Percentiles rank a stretch among this genome's conserved stretches.
phyloP scores from a whole-genome alignment of 768 basidiomycete species.

The Mycena latifolia region DNA sequence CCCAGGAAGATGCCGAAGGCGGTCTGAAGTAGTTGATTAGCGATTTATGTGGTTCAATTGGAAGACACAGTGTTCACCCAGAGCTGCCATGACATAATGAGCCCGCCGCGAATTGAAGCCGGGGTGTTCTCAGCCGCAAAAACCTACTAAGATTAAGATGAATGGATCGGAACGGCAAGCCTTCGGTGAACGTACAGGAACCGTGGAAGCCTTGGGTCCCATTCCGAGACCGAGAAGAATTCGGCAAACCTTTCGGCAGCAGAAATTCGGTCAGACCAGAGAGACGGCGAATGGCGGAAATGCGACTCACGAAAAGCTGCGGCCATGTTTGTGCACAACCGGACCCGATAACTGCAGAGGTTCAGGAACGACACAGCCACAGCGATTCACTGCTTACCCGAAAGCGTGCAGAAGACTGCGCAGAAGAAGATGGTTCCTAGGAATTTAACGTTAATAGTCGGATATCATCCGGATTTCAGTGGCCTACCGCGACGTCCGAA shows the following conservation, averaged over 20 bases:
- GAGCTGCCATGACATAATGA: constrained; percentile 84
- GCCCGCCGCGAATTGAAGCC: constrained; percentile 74
- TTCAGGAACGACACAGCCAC: too few species aligned
- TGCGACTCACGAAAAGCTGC: constrained; percentile 48
- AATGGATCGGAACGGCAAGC: too few species aligned
- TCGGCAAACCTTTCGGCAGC: constrained; percentile 3
- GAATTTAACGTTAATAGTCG: too few species aligned
- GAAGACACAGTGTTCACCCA: constrained; percentile 48
- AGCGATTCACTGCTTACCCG: too few species aligned
- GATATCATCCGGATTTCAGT: too few species aligned
- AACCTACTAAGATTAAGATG: background rate
- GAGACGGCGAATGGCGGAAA: constrained; percentile 1
- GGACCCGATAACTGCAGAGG: constrained; percentile 43
- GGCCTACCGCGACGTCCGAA: constrained; percentile 57
- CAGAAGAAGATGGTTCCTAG: constrained; percentile 55
- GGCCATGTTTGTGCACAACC: constrained; percentile 49
- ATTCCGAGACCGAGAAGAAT: constrained; percentile 45
- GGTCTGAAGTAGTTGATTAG: constrained; percentile 61
- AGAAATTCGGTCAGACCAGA: background rate
- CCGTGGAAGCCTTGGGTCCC: constrained; percentile 72
- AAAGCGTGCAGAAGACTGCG: constrained; percentile 45
- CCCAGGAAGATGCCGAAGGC: constrained; percentile 80
- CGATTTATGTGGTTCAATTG: constrained; percentile 65
- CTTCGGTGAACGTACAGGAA: constrained; percentile 55
- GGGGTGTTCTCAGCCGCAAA: constrained; percentile 81